Evolutionary conservation across 1,284 basidiomycete species (phyloP), one percentile per base, ranked within the genome.

Genomic region (Flammula alnicola): DNA sequence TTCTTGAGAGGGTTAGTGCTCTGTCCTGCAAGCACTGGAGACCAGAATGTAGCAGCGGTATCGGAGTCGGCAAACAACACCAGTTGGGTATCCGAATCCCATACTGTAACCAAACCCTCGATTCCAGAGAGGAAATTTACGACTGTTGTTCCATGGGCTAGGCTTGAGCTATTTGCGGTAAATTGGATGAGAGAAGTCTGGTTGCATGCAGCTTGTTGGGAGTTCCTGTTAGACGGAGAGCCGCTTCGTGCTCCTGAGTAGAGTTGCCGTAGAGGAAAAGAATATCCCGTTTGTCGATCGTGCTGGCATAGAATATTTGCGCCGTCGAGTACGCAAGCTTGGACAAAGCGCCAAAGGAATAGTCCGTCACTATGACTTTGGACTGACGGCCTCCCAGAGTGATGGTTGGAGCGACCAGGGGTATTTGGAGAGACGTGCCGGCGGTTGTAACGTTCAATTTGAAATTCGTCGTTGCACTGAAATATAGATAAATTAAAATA

Each of bases 331-430:
- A 88, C 3, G 77, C 63, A 4, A 84, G 60, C 37, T 68, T 71
- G 8, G 83, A 83, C 10, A 64, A 73, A 14, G 58, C 40, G 4
- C 88, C 86, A 60, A 86, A 88, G 2, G 73, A 65, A 61, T 87
- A 88, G 64, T 88, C 80, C 0, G 83, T 82, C 19, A 87, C 75
- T 25, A 91, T 68, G 19, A 88, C 67, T 64, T 87, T 89, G 36
- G 84, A 87, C 64, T 89, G 77, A 5, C 88, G 79, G 4, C 88
- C 88, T 23, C 68, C 66, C 12, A 91, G 76, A 1, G 80, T 79
- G 55, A 90, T 81, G 9, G 73, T 61, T 1, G 71, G 65, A 0
- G 72, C 75, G 8, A 77, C 68, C 32, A 72, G 67, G 3, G 88
- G 88, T 14, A 91, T 63, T 23, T 77, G 74, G 19, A 88, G 57